Conservation (phyloP, 2,329 filamentous ascomycete genomes). For the Blastomyces emzantsi region DNA sequence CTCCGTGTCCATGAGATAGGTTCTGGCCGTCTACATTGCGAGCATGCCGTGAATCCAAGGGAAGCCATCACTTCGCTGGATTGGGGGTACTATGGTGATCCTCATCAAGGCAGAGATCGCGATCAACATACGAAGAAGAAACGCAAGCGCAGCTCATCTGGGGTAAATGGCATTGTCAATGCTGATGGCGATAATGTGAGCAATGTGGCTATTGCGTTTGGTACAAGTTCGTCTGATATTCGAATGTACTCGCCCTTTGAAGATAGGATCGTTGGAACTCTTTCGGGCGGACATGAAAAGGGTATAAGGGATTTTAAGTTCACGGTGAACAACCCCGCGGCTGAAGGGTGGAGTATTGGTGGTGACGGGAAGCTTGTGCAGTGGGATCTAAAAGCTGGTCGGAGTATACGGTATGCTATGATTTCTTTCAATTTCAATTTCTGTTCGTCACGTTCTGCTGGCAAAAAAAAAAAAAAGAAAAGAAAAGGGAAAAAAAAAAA, state of each 20-base stretch:
- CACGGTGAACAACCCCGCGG: slow-evolving; percentile 29
- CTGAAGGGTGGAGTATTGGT: slow-evolving; percentile 46
- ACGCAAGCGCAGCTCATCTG: slow-evolving; percentile 38
- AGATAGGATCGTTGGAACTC: slow-evolving; percentile 37
- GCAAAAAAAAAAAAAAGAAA: background rate
- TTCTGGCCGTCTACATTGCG: slow-evolving; percentile 43
- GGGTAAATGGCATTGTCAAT: slow-evolving; percentile 30
- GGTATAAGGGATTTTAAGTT: slow-evolving; percentile 46
- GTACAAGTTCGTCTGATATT: slow-evolving; percentile 42
- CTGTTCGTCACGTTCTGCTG: background rate
- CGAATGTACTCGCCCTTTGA: slow-evolving; percentile 43
- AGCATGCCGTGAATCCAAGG: slow-evolving; percentile 41
- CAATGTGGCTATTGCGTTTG: slow-evolving; percentile 42
- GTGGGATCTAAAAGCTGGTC: slow-evolving; percentile 41
- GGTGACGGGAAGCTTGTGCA: slow-evolving; percentile 45
- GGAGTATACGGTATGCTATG: slow-evolving; percentile 34
- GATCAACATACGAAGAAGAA: slow-evolving; percentile 40
- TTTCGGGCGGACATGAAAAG: slow-evolving; percentile 40
- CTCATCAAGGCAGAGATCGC: slow-evolving; percentile 27
- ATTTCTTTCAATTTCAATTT: background rate
- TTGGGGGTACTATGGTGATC: slow-evolving; percentile 40
- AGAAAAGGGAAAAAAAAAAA: too few species aligned
- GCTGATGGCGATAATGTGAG: slow-evolving; percentile 19
- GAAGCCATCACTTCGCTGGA: slow-evolving; percentile 42
- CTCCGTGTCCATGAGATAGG: slow-evolving; percentile 45